Evolutionary conservation across 257 asterid genomes (phyloP).

Genomic region (Catharanthus roseus): DNA sequence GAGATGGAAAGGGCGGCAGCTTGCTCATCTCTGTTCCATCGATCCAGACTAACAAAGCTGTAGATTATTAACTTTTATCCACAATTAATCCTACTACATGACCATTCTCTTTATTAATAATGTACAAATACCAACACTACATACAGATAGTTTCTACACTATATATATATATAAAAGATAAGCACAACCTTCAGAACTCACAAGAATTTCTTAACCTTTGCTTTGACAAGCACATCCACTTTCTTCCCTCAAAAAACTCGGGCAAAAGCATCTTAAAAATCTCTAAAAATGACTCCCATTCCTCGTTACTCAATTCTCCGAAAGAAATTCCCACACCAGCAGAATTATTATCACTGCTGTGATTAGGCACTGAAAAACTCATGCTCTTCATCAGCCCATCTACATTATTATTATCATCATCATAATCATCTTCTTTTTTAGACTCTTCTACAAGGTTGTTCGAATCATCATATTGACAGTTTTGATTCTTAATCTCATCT

Average conservation of each 20-base stretch:
- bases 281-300: conserved; percentile 63
- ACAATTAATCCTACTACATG: neutral
- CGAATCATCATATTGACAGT: conserved; percentile 8
- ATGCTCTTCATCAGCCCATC: conserved; percentile 55
- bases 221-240: conserved; percentile 60
- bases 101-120: neutral
- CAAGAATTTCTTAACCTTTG: conserved; percentile 83
- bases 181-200: conserved; percentile 45
- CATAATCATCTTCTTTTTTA: conserved; percentile 10
- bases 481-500: conserved; percentile 16
- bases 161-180: too few species aligned
- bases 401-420: conserved; percentile 22
- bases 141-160: neutral
- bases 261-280: conserved; percentile 52
- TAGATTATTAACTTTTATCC: conserved; percentile 1
- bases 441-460: conserved; percentile 16
- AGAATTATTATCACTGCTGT: conserved; percentile 44
- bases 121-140: neutral
- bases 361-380: conserved; percentile 53
- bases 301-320: conserved; percentile 59
- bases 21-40: conserved; percentile 20
- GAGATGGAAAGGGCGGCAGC: conserved; percentile 22
- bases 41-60: too few species aligned
- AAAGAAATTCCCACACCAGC: conserved; percentile 55
- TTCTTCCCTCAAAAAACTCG: conserved; percentile 60